Evolutionary conservation across 148 eudicot genomes (phyloP).

Genomic region (Dianthus caryophyllus): DNA sequence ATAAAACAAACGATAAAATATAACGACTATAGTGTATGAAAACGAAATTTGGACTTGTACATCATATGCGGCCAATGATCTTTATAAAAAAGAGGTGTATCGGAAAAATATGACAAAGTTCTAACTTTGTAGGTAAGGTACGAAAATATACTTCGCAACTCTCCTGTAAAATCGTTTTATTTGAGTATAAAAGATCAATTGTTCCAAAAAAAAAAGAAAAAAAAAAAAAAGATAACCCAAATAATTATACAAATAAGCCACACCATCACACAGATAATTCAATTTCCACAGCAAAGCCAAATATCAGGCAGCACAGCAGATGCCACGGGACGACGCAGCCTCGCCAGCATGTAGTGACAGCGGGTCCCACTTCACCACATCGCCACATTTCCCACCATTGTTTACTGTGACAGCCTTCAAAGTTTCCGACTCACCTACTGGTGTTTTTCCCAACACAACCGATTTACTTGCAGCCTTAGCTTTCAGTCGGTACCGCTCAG

Average conservation of each 20-base stretch:
- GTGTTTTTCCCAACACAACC: conserved; percentile 24
- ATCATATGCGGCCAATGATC: too few species aligned
- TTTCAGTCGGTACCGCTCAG: conserved; percentile 76
- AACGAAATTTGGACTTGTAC: not conserved
- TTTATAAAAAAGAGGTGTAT: too few species aligned
- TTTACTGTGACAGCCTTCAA: conserved; percentile 26
- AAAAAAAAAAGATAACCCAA: conserved; percentile 13
- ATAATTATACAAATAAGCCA: conserved; percentile 16
- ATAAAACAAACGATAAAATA: too few species aligned
- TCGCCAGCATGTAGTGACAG: conserved; percentile 32
- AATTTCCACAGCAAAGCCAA: not conserved
- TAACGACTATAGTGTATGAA: not conserved
- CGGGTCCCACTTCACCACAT: conserved; percentile 47
- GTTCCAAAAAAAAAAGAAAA: not conserved
- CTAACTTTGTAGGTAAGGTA: too few species aligned
- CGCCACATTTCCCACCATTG: conserved; percentile 38
- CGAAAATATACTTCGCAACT: too few species aligned
- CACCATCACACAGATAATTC: conserved; percentile 10
- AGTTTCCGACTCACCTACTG: conserved; percentile 19
- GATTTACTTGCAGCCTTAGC: conserved; percentile 33
- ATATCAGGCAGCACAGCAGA: conserved; percentile 34
- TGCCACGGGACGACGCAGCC: conserved; percentile 39
- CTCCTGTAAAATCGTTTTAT: conserved; percentile 1
- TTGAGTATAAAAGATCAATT: conserved; percentile 1
- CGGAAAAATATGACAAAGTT: too few species aligned